These are phyloP conservation scores for Metschnikowia lochheadii DNA, from an alignment of 805 yeast genomes.

Conservation along the genomic window DNA sequence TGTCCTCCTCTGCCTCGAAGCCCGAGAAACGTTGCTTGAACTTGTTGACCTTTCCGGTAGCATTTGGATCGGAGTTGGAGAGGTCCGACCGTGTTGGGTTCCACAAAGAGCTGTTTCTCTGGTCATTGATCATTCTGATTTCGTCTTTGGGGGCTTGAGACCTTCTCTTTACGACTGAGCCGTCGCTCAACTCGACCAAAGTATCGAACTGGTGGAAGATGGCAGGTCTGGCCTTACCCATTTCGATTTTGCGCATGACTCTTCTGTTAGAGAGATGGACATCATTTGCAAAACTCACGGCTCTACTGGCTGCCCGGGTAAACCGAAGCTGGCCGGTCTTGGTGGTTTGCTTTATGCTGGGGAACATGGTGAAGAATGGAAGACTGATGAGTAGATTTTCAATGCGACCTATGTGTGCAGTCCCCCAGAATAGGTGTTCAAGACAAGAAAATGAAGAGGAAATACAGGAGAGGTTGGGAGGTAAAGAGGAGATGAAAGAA, in stretches of 20 bases:
- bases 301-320: conserved; percentile 10
- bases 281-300: conserved; percentile 30
- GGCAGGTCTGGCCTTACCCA: conserved; percentile 91
- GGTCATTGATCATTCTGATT: conserved; percentile 80
- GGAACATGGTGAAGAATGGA: not conserved
- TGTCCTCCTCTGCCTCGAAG: conserved; percentile 25
- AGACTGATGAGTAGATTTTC: not conserved
- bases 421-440: too few relatives aligned
- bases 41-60: conserved; percentile 74
- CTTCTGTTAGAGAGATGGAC: conserved; percentile 47
- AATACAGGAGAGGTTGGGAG: too few relatives aligned
- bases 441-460: too few relatives aligned
- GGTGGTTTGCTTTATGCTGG: conserved; percentile 1
- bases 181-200: conserved; percentile 87
- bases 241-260: conserved; percentile 61
- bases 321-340: conserved; percentile 8
- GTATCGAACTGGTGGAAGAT: conserved; percentile 88
- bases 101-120: conserved; percentile 84
- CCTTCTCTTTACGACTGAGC: conserved; percentile 79
- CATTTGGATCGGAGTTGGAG: conserved; percentile 70
- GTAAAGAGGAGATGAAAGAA: too few relatives aligned
- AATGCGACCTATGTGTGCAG: not conserved
- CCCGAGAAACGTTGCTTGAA: conserved; percentile 63
- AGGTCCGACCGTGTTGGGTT: conserved; percentile 81
- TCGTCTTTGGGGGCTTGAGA: conserved; percentile 88